Conservation (phyloP, 352 stramenopile species). For the Phytophthora pini region DNA sequence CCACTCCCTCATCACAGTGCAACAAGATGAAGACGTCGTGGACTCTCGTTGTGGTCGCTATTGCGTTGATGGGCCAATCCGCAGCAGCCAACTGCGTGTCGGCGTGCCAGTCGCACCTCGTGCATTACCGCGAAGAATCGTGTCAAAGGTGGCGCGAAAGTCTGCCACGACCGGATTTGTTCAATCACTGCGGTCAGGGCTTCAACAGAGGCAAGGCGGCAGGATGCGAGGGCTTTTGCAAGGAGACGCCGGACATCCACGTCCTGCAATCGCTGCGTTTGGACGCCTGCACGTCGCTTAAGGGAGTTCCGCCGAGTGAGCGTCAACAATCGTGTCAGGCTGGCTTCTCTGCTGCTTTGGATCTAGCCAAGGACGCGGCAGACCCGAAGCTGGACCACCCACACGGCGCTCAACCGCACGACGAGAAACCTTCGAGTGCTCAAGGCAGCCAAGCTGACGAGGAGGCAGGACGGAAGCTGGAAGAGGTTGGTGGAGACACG, state of each 20-base stretch:
- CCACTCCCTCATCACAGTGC: conserved; percentile 9
- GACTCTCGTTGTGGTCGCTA: conserved; percentile 21
- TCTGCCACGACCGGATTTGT: conserved; percentile 58
- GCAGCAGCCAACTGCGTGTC: conserved; percentile 35
- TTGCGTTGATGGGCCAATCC: conserved; percentile 8
- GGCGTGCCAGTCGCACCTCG: conserved; percentile 47
- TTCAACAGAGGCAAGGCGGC: conserved; percentile 48
- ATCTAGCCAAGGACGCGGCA: conserved; percentile 36
- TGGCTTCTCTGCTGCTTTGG: conserved; percentile 48
- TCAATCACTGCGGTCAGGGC: conserved; percentile 56
- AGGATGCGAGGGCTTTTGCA: conserved; percentile 50
- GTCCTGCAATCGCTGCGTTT: conserved; percentile 48
- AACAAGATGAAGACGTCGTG: conserved; percentile 42
- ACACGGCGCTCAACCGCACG: not conserved
- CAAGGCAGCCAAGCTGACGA: conserved; percentile 22
- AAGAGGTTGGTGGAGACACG: conserved; percentile 1
- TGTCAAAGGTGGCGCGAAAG: conserved; percentile 51
- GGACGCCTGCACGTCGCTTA: conserved; percentile 50
- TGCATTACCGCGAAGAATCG: conserved; percentile 45
- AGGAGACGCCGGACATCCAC: conserved; percentile 21
- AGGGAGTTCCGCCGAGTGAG: conserved; percentile 44
- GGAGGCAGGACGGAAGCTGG: conserved; percentile 8
- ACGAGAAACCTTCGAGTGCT: conserved; percentile 3
- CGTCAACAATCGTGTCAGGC: conserved; percentile 51
- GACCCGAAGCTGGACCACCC: conserved; percentile 1